Base-by-base conservation (phyloP, 345 rosid species). In the Lagerstroemia speciosa region DNA sequence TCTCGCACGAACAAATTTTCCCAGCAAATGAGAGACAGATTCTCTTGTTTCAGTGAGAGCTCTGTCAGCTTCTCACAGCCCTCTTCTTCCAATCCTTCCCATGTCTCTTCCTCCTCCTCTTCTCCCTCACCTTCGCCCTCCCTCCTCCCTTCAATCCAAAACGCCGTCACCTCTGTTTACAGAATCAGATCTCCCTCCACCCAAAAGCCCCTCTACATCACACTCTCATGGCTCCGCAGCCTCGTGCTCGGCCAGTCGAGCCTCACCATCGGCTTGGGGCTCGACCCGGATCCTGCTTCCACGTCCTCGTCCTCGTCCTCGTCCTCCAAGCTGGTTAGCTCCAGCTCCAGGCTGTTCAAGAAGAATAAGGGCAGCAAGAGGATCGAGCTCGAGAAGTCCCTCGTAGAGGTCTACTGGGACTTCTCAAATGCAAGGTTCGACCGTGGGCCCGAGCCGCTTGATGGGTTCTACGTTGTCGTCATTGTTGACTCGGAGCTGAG, bases 21-120 rank as follows among this genome's bases (percentile, higher is more conserved):
- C 27, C 62, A 19, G 62, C 72, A 40, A 76, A 93, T 90, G 98
- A 90, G 89, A 80, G 98, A 88, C 74, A 76, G 87, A 32, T 91
- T 85, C 53, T 86, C 98, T 63, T 93, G 98, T 83, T 84, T 87
- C 57, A 86, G 88, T 73, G 97, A 89, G 68, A 84, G 81, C 72
- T 81, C 97, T 26, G 81, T 91, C 76, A 82, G 84, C 78, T 83
- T 93, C 71, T 62, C 67, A 45, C 62, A 8, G 36, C 67, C 71
- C 3, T 67, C 76, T 7, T 41, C 46, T 41, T 41, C 16, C 46
- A 41, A 41, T 9, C 15, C 10, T 41, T 6, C 46, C 46, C 9
- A 14, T 14, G 46, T 41, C 46, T 60, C 76, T 80, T 27, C 72
- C 61, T 69, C 83, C 79, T 53, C 80, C 82, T 68, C 90, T 89